Evolutionary conservation across 192 early-diverging fungal species (phyloP), one percentile per base, ranked within the genome.

Genomic region (Pilaira anomala): DNA sequence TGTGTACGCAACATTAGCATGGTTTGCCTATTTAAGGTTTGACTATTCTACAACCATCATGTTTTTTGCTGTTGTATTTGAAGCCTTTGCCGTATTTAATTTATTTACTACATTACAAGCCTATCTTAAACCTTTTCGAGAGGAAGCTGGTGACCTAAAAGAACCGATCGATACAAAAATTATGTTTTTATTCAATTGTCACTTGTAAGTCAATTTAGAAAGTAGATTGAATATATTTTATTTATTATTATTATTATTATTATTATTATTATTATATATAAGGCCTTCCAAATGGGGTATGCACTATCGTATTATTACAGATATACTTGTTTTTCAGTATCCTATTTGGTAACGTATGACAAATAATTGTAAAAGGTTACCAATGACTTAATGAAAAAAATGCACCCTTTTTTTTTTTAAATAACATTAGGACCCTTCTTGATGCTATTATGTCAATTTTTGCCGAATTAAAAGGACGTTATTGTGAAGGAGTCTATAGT

Each of bases 61-160:
- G 26, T 74, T 74, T 49, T 74, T 74, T 29, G 73, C 67, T 1
- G 60, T 59, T 12, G 21, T 74, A 13, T 74, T 74, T 36, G 73
- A 68, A 54, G 52, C 73, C 16, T 66, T 74, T 61, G 73, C 73
- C 4, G 73, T 74, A 36, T 74, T 57, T 42, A 74, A 74, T 48
- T 52, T 74, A 12, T 74, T 66, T 60, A 49, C 53, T 4, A 62
- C 62, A 0, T 30, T 74, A 21, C 67, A 74, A 62, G 55, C 73
- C 16, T 69, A n/a, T n/a, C n/a, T n/a, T 52, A 22, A 49, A 6
- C 73, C 73, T 30, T 74, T 57, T 36, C 55, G 67, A 54, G 42
- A 58, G 5, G 73, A 74, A 59, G 63, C 62, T 13, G 49, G 29
- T 36, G 58, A 49, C 9, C 16, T n/a, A 0, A 74, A 74, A 36